These are phyloP conservation scores for Leptographium procerum DNA, from an alignment of 2,329 filamentous ascomycete genomes.

Conservation along the genomic window DNA sequence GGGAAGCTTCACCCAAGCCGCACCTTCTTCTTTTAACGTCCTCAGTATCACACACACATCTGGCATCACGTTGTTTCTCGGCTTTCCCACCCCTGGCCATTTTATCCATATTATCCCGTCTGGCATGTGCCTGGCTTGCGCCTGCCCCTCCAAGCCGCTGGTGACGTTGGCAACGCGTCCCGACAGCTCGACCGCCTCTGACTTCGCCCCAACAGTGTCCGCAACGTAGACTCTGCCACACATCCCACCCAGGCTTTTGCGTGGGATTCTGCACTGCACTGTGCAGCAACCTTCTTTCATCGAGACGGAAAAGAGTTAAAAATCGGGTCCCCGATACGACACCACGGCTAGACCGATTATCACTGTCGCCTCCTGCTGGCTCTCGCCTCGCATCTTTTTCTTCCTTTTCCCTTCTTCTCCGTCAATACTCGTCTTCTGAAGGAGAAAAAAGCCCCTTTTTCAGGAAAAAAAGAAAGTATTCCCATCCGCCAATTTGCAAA, in stretches of 20 bases:
- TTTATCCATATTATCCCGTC: not conserved
- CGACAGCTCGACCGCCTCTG: not conserved
- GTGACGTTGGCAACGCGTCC: not conserved
- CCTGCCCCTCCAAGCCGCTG: not conserved
- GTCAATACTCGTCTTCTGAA: too few species aligned
- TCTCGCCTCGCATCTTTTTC: not conserved
- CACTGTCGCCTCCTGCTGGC: not conserved
- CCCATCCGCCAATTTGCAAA: not conserved
- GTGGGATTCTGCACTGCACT: not conserved
- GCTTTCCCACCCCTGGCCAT: not conserved
- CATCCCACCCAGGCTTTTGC: not conserved
- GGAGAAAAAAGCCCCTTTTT: too few species aligned
- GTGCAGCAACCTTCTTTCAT: not conserved
- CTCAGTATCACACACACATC: not conserved
- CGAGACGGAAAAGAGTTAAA: not conserved
- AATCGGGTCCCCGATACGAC: not conserved
- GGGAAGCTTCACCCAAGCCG: not conserved
- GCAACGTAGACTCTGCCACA: not conserved
- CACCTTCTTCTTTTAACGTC: not conserved
- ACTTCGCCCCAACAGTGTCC: not conserved
- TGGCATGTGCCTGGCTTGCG: not conserved
- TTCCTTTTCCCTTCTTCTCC: not conserved
- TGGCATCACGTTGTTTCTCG: not conserved
- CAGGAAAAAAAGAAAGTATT: too few species aligned
- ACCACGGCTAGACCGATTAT: not conserved